Conservation (phyloP, 805 yeast species). For the Lachancea thermotolerans region DNA sequence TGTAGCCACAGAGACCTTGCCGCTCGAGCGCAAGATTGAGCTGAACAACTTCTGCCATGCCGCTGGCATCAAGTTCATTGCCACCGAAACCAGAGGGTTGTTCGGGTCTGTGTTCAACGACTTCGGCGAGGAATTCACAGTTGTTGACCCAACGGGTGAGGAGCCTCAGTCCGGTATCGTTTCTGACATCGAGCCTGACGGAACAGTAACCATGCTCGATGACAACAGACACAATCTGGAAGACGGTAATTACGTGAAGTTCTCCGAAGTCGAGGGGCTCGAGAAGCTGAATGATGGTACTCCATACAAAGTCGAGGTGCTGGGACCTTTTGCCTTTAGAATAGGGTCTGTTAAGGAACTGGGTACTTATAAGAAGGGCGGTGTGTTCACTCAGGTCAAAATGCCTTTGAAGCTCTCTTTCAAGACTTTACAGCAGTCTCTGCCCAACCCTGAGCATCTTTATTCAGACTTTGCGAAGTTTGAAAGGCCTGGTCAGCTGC, state of each 20-base stretch:
- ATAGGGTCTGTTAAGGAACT: constrained; percentile 48
- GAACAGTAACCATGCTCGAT: constrained; percentile 89
- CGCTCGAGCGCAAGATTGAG: constrained; percentile 66
- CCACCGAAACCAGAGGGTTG: constrained; percentile 79
- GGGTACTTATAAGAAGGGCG: constrained; percentile 74
- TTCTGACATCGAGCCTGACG: constrained; percentile 79
- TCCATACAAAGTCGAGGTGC: constrained; percentile 68
- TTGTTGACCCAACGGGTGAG: constrained; percentile 85
- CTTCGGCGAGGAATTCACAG: constrained; percentile 73
- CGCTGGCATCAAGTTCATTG: constrained; percentile 68
- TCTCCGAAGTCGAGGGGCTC: constrained; percentile 79
- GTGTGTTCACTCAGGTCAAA: constrained; percentile 88
- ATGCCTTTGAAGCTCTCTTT: constrained; percentile 62
- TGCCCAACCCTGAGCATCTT: constrained; percentile 70
- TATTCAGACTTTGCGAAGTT: constrained; percentile 90
- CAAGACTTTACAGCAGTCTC: constrained; percentile 56
- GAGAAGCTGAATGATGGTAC: constrained; percentile 66
- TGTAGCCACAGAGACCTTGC: constrained; percentile 68
- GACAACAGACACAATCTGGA: constrained; percentile 90
- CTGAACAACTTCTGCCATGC: constrained; percentile 71
- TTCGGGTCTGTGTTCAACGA: constrained; percentile 88
- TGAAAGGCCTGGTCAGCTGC: constrained; percentile 85
- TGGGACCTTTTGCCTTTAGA: constrained; percentile 92
- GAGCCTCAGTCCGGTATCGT: constrained; percentile 84
- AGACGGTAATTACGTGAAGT: constrained; percentile 86